Evolutionary conservation across 2,329 filamentous ascomycete species (phyloP), one percentile per base, ranked within the genome.

Genomic region (Arthrobotrys pseudoclavata): DNA sequence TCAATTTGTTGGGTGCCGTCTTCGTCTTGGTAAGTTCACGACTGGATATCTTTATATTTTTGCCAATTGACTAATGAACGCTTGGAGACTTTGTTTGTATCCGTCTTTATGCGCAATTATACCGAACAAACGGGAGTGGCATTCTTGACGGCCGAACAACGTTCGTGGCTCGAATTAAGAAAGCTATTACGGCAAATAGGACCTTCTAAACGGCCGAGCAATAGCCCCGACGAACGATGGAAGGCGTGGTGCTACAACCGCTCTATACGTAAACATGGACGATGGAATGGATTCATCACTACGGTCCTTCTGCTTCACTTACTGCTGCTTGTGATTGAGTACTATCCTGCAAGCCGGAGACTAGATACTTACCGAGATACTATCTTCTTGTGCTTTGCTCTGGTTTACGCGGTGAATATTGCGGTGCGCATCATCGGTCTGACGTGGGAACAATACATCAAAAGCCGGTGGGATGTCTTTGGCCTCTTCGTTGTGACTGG

Each of bases 81-180:
- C 29, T 64, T 63, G 1, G 4, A 81, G 80, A 99, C 96, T 0
- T 86, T 99, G 82, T 99, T 99, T 84, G 96, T 99, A 57, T 98
- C 96, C 70, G 96, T 99, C 78, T 99, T 99, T 84, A 99, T 99
- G 96, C 93, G 96, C 78, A 99, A 97, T 83, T 99, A 99, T 84
- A 99, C 96, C 0, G 96, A 99, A 84, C 94, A 98, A 84, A 99
- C 96, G 0, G 96, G 96, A 0, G 96, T 99, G 50, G 96, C 96
- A 1, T 99, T 95, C 83, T 86, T 99, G 81, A 99, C 96, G 0
- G 91, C 94, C 0, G 96, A 99, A 81, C 96, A 99, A 83, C 91
- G 96, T 81, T 97, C 95, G 0, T 99, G 96, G 96, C 88, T 99
- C 13, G 96, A 99, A 83, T 85, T 99, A 80, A 89, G 96, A 71